Base-by-base conservation (phyloP, 78 protist genomes). In the Speleostelium caveatum region DNA sequence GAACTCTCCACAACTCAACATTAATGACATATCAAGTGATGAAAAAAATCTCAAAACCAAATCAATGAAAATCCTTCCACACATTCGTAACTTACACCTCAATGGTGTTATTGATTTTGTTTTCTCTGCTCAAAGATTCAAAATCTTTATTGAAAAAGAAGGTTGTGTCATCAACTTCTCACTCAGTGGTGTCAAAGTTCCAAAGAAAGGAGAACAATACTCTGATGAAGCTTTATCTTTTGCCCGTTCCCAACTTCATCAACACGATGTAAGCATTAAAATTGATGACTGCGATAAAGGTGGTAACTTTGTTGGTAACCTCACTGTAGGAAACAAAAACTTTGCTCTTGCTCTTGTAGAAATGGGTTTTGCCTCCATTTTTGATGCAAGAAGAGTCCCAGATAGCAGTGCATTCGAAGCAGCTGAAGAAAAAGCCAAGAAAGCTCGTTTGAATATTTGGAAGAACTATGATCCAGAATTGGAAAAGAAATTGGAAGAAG, bases 381-480 rank as follows among this genome's bases (percentile, higher is more conserved):
- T 75, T 42, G 80, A 83, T 28, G 79, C 91, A 67, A 59, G 22
- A 22, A 45, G 91, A 39, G 33, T 59, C 24, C 3, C 1, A 39
- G 61, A 63, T 24, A n/a, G 10, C 8, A 53, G 45, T 32, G 8
- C 58, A 26, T 88, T 59, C 30, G 35, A 36, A 16, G 86, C 73
- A 19, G 87, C 94, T 10, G 95, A 91, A 39, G 67, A 77, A 7
- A 60, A 61, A 24, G 90, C 95, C 62, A 91, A 91, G 62, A 12
- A 60, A 12, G 8, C 59, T 4, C 75, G 86, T 45, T 42, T 80
- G 26, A 36, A 59, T 28, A 49, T 91, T 33, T 91, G 95, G 95
- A 78, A 91, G 63, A 66, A 61, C 39, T 91, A 91, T 77, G 95
- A 91, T 33, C 95, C 92, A 69, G 90, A 71, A 30, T 89, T 38